Percentiles rank a stretch among this genome's conserved stretches.
Conservation (phyloP, 768 basidiomycete species). For the Mycena floridula region DNA sequence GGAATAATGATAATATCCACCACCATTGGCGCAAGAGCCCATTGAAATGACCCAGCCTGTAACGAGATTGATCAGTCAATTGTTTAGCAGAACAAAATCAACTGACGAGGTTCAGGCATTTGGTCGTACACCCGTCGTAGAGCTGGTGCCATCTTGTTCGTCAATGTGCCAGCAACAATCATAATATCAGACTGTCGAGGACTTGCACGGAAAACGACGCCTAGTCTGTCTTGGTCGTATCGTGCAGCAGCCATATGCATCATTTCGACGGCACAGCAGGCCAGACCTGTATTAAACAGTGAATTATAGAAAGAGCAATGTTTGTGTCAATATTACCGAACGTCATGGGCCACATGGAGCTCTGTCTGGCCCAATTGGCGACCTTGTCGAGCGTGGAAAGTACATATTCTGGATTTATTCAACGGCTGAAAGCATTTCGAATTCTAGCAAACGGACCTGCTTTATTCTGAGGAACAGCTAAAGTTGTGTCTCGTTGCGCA, state of each 20-base stretch:
- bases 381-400: constrained; percentile 94
- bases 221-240: constrained; percentile 96
- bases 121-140: constrained; percentile 95
- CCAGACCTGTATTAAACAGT: constrained; percentile 56
- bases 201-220: constrained; percentile 98
- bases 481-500: constrained; percentile 74
- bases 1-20: constrained; percentile 96
- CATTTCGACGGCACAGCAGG: constrained; percentile 99
- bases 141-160: constrained; percentile 99
- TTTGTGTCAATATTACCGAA: constrained; percentile 44
- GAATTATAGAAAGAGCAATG: background rate
- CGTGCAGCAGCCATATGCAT: constrained; percentile 99
- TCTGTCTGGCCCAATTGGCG: constrained; percentile 95
- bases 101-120: constrained; percentile 94
- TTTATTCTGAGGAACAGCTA: constrained; percentile 86
- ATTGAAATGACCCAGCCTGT: constrained; percentile 98
- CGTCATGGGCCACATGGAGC: constrained; percentile 99
- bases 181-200: constrained; percentile 97
- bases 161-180: constrained; percentile 98
- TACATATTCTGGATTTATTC: constrained; percentile 71
- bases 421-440: constrained; percentile 3
- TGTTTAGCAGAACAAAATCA: background rate
- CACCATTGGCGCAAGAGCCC: constrained; percentile 99
- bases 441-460: constrained; percentile 53
- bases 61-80: constrained; percentile 5